A percentile compares a stretch with the other conserved stretches of the same genome.
These are phyloP conservation scores for Pseudogymnoascus sp. DNA, from an alignment of 2,329 filamentous ascomycete genomes.

Conservation along the genomic window DNA sequence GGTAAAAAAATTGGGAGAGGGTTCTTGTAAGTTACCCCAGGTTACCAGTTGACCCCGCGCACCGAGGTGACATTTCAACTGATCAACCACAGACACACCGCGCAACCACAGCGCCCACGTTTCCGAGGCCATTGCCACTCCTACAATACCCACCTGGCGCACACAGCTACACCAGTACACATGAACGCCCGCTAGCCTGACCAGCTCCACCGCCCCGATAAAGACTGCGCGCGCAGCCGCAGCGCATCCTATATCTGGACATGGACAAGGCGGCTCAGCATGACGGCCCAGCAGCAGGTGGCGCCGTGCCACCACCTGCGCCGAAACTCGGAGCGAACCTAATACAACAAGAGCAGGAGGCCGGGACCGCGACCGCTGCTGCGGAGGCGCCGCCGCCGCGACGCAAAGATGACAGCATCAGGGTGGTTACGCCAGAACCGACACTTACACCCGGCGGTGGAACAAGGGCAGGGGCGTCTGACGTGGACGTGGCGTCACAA, in stretches of 20 bases:
- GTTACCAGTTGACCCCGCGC: constrained; percentile 3
- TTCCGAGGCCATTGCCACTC: neutral
- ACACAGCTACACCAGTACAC: constrained; percentile 5
- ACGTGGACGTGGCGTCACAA: constrained; percentile 31
- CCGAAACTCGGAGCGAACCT: neutral
- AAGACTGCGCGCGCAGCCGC: constrained; percentile 4
- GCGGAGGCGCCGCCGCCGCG: constrained; percentile 45
- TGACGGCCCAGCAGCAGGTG: constrained; percentile 28
- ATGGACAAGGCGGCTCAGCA: constrained; percentile 10
- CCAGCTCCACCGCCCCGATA: neutral
- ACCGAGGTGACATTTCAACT: neutral
- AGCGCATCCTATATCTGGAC: neutral
- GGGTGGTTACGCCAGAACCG: constrained; percentile 2
- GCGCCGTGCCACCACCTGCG: constrained; percentile 16
- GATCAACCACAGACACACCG: neutral
- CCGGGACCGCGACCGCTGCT: constrained; percentile 39
- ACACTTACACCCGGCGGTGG: neutral
- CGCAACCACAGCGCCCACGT: neutral
- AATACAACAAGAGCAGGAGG: neutral
- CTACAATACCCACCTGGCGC: neutral
- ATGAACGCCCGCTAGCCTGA: neutral
- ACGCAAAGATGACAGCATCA: constrained; percentile 46
- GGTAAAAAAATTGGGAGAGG: neutral
- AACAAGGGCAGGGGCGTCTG: constrained; percentile 1
- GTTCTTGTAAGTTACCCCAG: constrained; percentile 5